phyloP scores from a whole-genome alignment of 2,329 filamentous ascomycete species.

The Diaporthe velutina region DNA sequence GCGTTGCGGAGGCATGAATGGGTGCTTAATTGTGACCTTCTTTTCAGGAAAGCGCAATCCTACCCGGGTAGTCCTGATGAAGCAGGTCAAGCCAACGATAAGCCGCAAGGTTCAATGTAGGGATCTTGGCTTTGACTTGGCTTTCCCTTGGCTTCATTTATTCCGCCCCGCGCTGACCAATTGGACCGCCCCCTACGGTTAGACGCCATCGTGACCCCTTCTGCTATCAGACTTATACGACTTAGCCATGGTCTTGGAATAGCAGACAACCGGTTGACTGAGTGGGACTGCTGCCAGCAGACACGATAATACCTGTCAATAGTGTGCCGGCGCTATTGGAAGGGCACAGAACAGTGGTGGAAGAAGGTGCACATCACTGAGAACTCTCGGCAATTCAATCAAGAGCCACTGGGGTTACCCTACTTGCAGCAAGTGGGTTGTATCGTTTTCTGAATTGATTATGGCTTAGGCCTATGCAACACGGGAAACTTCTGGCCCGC shows the following conservation, averaged over 20 bases:
- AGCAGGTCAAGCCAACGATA: slow-evolving; percentile 29
- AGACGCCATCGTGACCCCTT: slow-evolving; percentile 13
- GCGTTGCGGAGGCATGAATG: not conserved
- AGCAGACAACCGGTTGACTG: not conserved
- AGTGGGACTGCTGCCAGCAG: not conserved
- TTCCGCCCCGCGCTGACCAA: slow-evolving; percentile 4
- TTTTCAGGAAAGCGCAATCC: slow-evolving; percentile 1
- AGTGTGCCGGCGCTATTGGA: not conserved
- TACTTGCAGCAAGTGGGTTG: not conserved
- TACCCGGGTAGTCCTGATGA: slow-evolving; percentile 12
- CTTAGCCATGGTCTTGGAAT: not conserved
- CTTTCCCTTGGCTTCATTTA: slow-evolving; percentile 26
- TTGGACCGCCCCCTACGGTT: not conserved
- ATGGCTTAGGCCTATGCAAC: not conserved
- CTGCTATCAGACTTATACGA: slow-evolving; percentile 21
- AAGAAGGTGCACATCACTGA: too few species aligned
- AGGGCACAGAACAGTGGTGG: not conserved
- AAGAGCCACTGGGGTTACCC: not conserved
- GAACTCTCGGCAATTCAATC: not conserved
- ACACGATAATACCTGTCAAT: not conserved
- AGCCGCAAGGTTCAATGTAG: slow-evolving; percentile 15
- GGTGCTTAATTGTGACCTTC: slow-evolving; percentile 17
- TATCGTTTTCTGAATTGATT: not conserved
- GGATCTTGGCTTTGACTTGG: slow-evolving; percentile 32
- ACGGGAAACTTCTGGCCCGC: not conserved